phyloP scores from a whole-genome alignment of 208 protist genomes.

The Lotmaria passim region DNA sequence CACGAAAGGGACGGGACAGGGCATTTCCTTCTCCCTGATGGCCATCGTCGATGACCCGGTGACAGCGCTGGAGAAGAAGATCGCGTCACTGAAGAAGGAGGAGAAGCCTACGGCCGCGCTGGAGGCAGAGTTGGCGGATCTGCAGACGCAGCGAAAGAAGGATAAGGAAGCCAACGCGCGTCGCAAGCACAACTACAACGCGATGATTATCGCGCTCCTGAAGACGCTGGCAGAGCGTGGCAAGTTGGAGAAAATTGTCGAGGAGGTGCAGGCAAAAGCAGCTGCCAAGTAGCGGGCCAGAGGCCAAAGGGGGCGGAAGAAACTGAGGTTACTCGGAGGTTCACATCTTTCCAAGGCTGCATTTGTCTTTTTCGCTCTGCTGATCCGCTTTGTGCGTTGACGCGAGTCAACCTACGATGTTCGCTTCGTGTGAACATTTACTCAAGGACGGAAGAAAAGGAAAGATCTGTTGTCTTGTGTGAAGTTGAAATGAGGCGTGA shows the following conservation, averaged over 20 bases:
- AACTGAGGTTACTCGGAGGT: background rate
- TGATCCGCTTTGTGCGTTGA: too few species aligned
- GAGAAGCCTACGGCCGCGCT: slow-evolving; percentile 67
- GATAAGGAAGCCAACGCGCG: slow-evolving; percentile 93
- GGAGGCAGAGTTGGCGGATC: slow-evolving; percentile 56
- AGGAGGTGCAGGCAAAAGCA: slow-evolving; percentile 33
- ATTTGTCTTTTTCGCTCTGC: background rate
- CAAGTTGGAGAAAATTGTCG: slow-evolving; percentile 66
- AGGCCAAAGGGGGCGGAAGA: too few species aligned
- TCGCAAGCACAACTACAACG: slow-evolving; percentile 97
- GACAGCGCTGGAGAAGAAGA: slow-evolving; percentile 66
- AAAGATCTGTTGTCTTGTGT: too few species aligned
- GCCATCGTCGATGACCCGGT: slow-evolving; percentile 93
- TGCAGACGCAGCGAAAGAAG: slow-evolving; percentile 56
- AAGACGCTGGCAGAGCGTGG: slow-evolving; percentile 94
- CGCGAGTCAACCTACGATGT: too few species aligned
- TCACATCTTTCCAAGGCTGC: too few species aligned
- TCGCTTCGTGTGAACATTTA: too few species aligned
- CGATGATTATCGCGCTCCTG: slow-evolving; percentile 95
- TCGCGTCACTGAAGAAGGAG: slow-evolving; percentile 38
- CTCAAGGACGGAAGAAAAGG: too few species aligned
- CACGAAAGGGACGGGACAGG: slow-evolving; percentile 52
- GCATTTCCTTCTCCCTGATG: slow-evolving; percentile 97
- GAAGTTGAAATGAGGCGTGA: too few species aligned
- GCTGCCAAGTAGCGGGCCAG: slow-evolving; percentile 3